These are phyloP conservation scores for Globisporangium ultimum DNA, from an alignment of 352 stramenopile genomes.

Conservation along the genomic window DNA sequence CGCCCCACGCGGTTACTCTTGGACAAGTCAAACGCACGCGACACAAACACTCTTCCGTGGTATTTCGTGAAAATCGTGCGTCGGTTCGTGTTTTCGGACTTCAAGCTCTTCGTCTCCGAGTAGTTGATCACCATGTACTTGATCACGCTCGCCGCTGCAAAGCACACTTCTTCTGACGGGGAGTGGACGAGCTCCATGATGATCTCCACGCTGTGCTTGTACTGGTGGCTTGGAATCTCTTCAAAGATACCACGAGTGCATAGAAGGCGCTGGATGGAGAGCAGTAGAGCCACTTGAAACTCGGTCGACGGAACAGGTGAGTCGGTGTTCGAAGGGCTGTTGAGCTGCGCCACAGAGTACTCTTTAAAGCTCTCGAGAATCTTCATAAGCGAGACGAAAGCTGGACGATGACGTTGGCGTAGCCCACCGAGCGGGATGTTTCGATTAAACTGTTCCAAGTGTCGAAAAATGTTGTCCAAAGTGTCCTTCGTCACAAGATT, in stretches of 20 bases:
- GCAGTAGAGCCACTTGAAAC: slow-evolving; percentile 76
- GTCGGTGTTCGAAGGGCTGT: slow-evolving; percentile 78
- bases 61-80: slow-evolving; percentile 84
- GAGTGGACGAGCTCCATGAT: slow-evolving; percentile 87
- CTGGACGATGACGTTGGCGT: slow-evolving; percentile 65
- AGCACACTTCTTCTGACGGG: slow-evolving; percentile 82
- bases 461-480: slow-evolving; percentile 67
- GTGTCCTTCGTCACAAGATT: slow-evolving; percentile 79
- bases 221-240: slow-evolving; percentile 84
- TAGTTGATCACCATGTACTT: slow-evolving; percentile 91
- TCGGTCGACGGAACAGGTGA: slow-evolving; percentile 75
- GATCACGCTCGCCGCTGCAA: slow-evolving; percentile 76
- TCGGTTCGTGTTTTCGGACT: slow-evolving; percentile 81
- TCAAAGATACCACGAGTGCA: slow-evolving; percentile 84
- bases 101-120: slow-evolving; percentile 82
- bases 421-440: slow-evolving; percentile 77
- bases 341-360: slow-evolving; percentile 79
- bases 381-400: slow-evolving; percentile 82
- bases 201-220: slow-evolving; percentile 80
- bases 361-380: slow-evolving; percentile 83
- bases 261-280: slow-evolving; percentile 77
- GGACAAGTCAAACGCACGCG: slow-evolving; percentile 74
- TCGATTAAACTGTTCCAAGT: slow-evolving; percentile 85
- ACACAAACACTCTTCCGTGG: slow-evolving; percentile 77
- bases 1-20: slow-evolving; percentile 72